phyloP scores from a whole-genome alignment of 2,329 filamentous ascomycete species.

The Incumbomyces delicatus region DNA sequence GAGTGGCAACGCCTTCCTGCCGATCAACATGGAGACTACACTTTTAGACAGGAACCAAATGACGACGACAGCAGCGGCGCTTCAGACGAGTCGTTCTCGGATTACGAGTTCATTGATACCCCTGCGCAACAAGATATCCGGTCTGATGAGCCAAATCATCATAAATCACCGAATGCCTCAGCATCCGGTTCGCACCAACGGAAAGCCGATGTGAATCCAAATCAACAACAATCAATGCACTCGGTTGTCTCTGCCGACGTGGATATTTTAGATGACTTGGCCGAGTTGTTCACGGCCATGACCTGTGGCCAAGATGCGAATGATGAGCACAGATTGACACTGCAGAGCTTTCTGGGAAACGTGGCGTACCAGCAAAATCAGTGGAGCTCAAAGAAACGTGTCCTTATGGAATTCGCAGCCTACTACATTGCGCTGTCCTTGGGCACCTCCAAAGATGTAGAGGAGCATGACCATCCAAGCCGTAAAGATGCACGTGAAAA shows the following conservation, averaged over 20 bases:
- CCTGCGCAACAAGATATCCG: too few relatives aligned
- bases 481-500: not conserved
- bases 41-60: not conserved
- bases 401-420: conserved; percentile 1
- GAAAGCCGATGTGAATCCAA: too few relatives aligned
- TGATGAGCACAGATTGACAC: not conserved
- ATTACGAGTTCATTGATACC: not conserved
- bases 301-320: not conserved
- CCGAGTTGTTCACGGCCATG: not conserved
- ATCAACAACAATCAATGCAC: too few relatives aligned
- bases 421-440: conserved; percentile 2
- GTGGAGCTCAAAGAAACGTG: too few relatives aligned
- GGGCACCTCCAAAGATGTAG: not conserved
- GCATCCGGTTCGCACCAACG: too few relatives aligned
- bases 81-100: not conserved
- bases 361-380: too few relatives aligned
- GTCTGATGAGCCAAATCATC: too few relatives aligned
- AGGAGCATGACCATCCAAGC: not conserved
- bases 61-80: not conserved
- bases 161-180: too few relatives aligned
- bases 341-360: not conserved
- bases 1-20: too few relatives aligned
- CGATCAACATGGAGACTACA: too few relatives aligned
- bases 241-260: too few relatives aligned
- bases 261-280: not conserved